Percentiles rank a stretch among this genome's conserved stretches.
Evolutionary conservation across 441 rosid genomes (phyloP).

Genomic region (Populus hybrid): DNA sequence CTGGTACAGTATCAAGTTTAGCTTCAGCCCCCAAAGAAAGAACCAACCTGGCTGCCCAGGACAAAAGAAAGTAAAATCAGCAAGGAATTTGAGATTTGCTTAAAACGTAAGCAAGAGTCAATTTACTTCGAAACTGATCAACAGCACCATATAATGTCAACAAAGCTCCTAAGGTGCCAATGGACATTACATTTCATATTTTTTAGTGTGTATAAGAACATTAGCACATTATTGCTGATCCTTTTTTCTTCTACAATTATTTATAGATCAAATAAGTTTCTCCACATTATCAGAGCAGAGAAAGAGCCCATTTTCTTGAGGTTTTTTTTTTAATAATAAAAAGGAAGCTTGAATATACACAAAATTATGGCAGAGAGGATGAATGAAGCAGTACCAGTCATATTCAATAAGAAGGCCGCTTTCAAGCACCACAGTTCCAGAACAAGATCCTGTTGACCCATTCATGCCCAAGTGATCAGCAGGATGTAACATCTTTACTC

Average conservation of each 20-base stretch:
- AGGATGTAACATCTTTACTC: constrained; percentile 67
- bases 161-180: neutral
- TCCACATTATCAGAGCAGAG: neutral
- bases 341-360: neutral
- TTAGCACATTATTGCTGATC: neutral
- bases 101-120: neutral
- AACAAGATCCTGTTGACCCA: constrained; percentile 40
- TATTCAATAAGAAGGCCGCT: constrained; percentile 78
- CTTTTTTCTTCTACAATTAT: neutral
- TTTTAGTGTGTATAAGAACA: neutral
- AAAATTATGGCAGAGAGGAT: neutral
- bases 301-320: neutral
- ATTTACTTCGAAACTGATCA: constrained; percentile 7
- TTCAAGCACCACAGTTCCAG: constrained; percentile 76
- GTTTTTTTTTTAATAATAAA: neutral
- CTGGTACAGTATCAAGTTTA: constrained; percentile 77
- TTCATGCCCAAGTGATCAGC: constrained; percentile 54
- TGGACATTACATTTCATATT: neutral
- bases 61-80: constrained; percentile 41
- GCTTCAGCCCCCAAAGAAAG: constrained; percentile 97
- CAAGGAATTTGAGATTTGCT: constrained; percentile 13
- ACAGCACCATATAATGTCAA: neutral
- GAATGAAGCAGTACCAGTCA: constrained; percentile 68
- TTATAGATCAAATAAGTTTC: constrained; percentile 3
- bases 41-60: constrained; percentile 96